These are phyloP conservation scores for Kodamaea fukazawae DNA, from an alignment of 805 yeast species.

Conservation along the genomic window DNA sequence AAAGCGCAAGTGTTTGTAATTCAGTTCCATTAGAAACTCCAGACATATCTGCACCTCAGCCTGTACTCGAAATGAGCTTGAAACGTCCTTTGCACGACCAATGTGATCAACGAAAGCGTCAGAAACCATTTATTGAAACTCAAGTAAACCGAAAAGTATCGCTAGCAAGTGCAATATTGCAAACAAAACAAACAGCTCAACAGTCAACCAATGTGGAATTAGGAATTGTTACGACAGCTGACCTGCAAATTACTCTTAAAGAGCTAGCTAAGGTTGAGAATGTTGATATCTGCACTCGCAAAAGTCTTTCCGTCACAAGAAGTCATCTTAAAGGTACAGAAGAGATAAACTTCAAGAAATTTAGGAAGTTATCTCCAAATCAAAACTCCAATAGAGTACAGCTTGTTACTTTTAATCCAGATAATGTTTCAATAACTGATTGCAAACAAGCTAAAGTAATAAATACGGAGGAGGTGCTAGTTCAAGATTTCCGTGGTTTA, in stretches of 20 bases:
- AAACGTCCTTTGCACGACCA: not conserved
- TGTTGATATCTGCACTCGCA: constrained; percentile 17
- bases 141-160: constrained; percentile 15
- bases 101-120: not conserved
- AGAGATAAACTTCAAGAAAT: constrained; percentile 36
- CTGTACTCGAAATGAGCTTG: no score
- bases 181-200: constrained; percentile 23
- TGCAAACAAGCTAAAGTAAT: not conserved
- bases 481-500: constrained; percentile 12
- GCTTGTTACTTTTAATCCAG: constrained; percentile 12
- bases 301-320: no score
- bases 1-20: no score
- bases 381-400: constrained; percentile 16
- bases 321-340: no score
- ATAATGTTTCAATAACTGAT: constrained; percentile 8
- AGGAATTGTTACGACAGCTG: constrained; percentile 17
- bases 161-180: constrained; percentile 29
- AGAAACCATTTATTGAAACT: not conserved
- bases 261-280: constrained; percentile 37
- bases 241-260: constrained; percentile 18
- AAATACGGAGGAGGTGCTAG: constrained; percentile 7
- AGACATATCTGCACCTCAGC: no score
- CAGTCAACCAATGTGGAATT: constrained; percentile 22
- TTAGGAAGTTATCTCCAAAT: constrained; percentile 21
- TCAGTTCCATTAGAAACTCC: no score